Base-by-base conservation (phyloP, 164 flowering plant genomes). In the Nelumbo lutea region DNA sequence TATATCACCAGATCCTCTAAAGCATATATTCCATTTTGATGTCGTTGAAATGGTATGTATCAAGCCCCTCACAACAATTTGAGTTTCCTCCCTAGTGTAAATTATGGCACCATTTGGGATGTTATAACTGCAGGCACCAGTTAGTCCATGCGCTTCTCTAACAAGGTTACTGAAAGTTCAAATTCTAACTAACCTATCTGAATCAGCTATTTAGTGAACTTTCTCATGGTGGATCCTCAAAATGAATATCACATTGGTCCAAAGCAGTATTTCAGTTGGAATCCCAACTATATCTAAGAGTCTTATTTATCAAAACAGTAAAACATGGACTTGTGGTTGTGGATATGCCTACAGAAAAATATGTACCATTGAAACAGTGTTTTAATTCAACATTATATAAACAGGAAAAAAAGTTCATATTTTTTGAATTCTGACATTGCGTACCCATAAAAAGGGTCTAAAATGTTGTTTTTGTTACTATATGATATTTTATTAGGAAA, bases 1-100 rank as follows among this genome's bases (percentile, higher is more conserved):
- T 73, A 61, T 88, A 50, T 47, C 67, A 48, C 87, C 78, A 57
- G 73, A 85, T 75, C 91, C 96, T 46, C 86, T 91, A 64, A 94
- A 94, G 82, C 82, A 78, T 74, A 90, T 90, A 46, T 79, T 70
- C 59, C 88, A 88, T n/a, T 81, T 87, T 76, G 96, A 94, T 73
- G 83, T 90, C 63, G 74, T 68, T 78, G 90, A 94, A 77, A 79
- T 72, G 90, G 98, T 91, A 87, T 68, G 46, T 64, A 2, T 40
- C 62, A 46, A 51, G 42, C 69, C 3, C 55, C 52, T 3, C 5
- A 9, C 43, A 59, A 9, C 27, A 59, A 39, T 40, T 2, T 59
- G 8, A 59, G 62, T 42, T 60, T 27, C 27, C 27, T 27, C 27
- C 27, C 27, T 42, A 60, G 45, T 9, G 5, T 60, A 11, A 38